Base-by-base conservation (phyloP, 1,284 basidiomycete genomes). In the Lignosus rhinocerotis region DNA sequence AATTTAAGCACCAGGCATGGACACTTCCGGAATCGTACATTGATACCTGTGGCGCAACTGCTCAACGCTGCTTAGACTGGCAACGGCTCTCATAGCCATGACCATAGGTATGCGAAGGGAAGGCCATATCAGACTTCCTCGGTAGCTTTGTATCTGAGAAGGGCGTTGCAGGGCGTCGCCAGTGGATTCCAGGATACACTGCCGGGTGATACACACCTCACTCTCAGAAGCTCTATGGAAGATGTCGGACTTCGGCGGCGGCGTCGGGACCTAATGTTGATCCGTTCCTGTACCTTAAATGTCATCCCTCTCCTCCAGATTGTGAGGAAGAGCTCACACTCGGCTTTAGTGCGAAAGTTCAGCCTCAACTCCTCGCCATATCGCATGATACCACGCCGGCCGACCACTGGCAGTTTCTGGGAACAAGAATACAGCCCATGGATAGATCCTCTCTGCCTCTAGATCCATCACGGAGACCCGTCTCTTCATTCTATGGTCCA, bases 351-450 rank as follows among this genome's bases (percentile, higher is more conserved):
- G 16, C 50, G 14, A 19, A 33, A 43, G 16, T 34, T 51, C 54
- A 12, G 51, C n/a, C 45, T 54, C 21, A 32, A 56, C 36, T 3
- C 56, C 56, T 10, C 47, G 47, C 21, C 42, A 39, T 7, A 51
- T 45, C 10, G 49, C 44, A 7, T 25, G 39, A 32, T 52, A 53
- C 61, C 58, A 59, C 3, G 41, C 57, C 34, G 38, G 53, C 48
- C 34, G 45, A 16, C 61, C 51, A 6, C 44, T 49, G 21, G 42
- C 46, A 11, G 56, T 51, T 3, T 55, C 57, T 6, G 55, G 63
- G 17, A 61, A 64, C 44, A 61, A 53, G 53, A 53, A 56, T 12
- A 53, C 55, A 2, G 50, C 55, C 16, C 55, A 45, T 17, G 38
- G 52, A 21, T 58, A 59, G 17, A 61, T 39, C 31, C 52, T 53